Conservation (phyloP, 2,329 filamentous ascomycete species). For the Metarhizium anisopliae region DNA sequence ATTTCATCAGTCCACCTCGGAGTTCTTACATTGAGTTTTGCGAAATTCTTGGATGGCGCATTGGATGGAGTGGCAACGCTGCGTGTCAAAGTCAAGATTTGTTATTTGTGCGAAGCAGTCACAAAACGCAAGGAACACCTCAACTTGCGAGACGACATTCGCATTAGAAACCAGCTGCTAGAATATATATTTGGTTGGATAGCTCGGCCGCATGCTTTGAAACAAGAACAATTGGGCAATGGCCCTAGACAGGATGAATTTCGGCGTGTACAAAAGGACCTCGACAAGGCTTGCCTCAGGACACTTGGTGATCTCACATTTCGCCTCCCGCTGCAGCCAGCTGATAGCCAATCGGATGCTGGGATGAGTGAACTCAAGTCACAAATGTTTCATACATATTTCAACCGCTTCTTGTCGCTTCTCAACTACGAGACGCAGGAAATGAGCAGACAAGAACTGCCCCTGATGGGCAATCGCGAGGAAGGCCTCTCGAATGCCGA, state of each 20-base stretch:
- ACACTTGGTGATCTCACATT: constrained; percentile 59
- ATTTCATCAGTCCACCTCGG: constrained; percentile 57
- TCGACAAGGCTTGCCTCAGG: constrained; percentile 56
- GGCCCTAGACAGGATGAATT: constrained; percentile 46
- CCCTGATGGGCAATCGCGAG: constrained; percentile 34
- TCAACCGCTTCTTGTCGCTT: constrained; percentile 59
- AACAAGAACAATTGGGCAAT: constrained; percentile 30
- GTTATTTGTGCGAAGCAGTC: constrained; percentile 56
- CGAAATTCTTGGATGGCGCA: constrained; percentile 54
- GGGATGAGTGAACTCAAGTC: constrained; percentile 60
- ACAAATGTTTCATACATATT: constrained; percentile 64
- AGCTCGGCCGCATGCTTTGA: constrained; percentile 46
- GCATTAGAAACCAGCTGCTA: constrained; percentile 58
- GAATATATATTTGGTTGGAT: constrained; percentile 64
- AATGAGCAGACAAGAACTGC: constrained; percentile 15
- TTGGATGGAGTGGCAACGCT: constrained; percentile 46
- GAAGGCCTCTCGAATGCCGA: constrained; percentile 49
- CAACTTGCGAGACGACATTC: constrained; percentile 59
- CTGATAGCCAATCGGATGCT: constrained; percentile 56
- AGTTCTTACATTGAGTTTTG: constrained; percentile 54
- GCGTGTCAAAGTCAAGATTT: constrained; percentile 60
- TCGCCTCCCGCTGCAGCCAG: constrained; percentile 56
- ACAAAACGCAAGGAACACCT: constrained; percentile 59
- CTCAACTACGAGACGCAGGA: constrained; percentile 50
- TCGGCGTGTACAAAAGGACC: constrained; percentile 50